phyloP scores from a whole-genome alignment of 352 stramenopile genomes.

The Globisporangium radiosum region DNA sequence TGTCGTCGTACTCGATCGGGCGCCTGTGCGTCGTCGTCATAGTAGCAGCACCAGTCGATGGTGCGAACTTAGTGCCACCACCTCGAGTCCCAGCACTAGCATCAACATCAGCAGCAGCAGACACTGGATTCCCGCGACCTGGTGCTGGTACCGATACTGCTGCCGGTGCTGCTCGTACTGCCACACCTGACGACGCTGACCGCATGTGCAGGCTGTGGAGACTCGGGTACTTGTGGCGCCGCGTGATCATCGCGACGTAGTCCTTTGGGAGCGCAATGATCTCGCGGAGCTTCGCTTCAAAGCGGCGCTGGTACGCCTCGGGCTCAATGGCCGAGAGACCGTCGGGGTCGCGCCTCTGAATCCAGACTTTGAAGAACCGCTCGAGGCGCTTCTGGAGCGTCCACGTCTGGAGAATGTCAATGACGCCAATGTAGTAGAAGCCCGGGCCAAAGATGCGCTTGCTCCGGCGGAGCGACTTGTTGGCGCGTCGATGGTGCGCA shows the following conservation, averaged over 20 bases:
- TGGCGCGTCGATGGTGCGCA: slow-evolving; percentile 16
- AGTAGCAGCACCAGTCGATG: too few species aligned
- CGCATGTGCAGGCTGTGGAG: not conserved
- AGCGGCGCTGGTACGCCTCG: slow-evolving; percentile 67
- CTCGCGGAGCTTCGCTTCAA: slow-evolving; percentile 73
- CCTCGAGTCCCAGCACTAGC: not conserved
- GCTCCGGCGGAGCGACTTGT: slow-evolving; percentile 60
- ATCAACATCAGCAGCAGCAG: not conserved
- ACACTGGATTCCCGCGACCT: not conserved
- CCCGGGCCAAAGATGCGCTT: slow-evolving; percentile 75
- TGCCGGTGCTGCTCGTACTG: not conserved
- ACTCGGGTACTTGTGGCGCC: slow-evolving; percentile 2
- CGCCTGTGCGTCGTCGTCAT: too few species aligned
- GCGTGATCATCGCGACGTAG: slow-evolving; percentile 8
- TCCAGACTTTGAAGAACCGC: slow-evolving; percentile 74
- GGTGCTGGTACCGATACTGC: not conserved
- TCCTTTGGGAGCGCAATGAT: slow-evolving; percentile 77
- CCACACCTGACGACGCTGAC: too few species aligned
- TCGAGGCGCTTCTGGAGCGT: slow-evolving; percentile 78
- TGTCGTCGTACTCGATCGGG: not conserved
- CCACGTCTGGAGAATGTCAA: slow-evolving; percentile 89
- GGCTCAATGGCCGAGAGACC: slow-evolving; percentile 83
- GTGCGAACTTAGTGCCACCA: not conserved
- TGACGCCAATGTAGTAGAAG: slow-evolving; percentile 88
- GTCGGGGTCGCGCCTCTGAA: slow-evolving; percentile 60